Evolutionary conservation across 768 basidiomycete genomes (phyloP), one percentile per base, ranked within the genome.

Genomic region (Mycena alexandri): DNA sequence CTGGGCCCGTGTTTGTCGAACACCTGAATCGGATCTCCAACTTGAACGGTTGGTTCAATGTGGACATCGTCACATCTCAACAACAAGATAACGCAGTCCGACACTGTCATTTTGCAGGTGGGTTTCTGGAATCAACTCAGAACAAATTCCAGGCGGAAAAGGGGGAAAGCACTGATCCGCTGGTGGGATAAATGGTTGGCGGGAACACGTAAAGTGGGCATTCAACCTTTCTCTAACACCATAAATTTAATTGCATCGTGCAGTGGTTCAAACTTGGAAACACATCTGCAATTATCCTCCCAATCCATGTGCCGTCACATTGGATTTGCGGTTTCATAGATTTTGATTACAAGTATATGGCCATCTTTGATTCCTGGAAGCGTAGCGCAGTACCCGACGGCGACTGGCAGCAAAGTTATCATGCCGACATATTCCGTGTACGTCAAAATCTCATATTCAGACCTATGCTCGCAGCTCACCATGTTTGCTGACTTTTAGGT

Each of bases 261-360:
- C 48, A 61, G 59, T 61, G 59, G 59, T 61, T 61, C 48, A 61
- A 29, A 11, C 13, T 34, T 21, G 5, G 50, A 8, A 36, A 61
- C 25, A 61, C 59, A 24, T 47, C 47, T 1, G 46, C 47, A 2
- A 60, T 60, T 12, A 38, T 59, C 9, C 29, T 59, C 9, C 44
- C 44, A 3, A 59, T 59, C 33, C 46, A 59, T 48, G 29, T 59
- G 3, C 44, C 57, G 16, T 4, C 14, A 12, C 57, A 59, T 59
- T 59, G 57, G 57, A 48, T 59, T 14, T 59, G 57, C 46, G 25
- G 29, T 33, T 59, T 59, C n/a, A n/a, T 59, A 22, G 48, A 51
- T 51, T 58, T 55, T n/a, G 54, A 55, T 24, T 17, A 42, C 12
- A 13, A 41, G 5, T 55, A 55, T 42, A n/a, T 55, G 3, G 38